Percentiles rank a stretch among this genome's conserved stretches.
These are phyloP conservation scores for Cladorrhinum sp. DNA, from an alignment of 2,329 filamentous ascomycete genomes.

Conservation along the genomic window DNA sequence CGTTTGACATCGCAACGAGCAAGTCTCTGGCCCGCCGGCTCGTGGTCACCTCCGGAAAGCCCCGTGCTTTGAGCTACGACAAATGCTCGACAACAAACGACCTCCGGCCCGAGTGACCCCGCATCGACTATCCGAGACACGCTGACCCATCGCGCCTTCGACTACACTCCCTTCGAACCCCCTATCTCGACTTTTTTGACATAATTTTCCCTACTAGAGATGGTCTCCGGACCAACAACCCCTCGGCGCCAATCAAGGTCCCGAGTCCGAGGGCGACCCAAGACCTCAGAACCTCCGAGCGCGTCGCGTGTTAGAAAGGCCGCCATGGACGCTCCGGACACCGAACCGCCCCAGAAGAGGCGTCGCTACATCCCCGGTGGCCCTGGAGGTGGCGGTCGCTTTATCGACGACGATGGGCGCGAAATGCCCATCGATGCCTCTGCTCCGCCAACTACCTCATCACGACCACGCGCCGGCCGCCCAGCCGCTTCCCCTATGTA, in stretches of 20 bases:
- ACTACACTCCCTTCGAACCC: constrained; percentile 1
- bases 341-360: constrained; percentile 66
- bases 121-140: constrained; percentile 19
- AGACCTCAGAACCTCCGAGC: constrained; percentile 31
- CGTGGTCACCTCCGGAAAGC: constrained; percentile 15
- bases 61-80: constrained; percentile 5
- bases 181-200: neutral
- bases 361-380: constrained; percentile 82
- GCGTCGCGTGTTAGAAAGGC: constrained; percentile 33
- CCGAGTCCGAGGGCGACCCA: constrained; percentile 47
- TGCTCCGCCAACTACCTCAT: constrained; percentile 49
- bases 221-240: constrained; percentile 36
- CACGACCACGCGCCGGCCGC: constrained; percentile 51
- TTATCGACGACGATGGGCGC: constrained; percentile 68
- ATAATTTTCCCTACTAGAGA: constrained; percentile 16
- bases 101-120: constrained; percentile 21
- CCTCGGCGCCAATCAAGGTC: constrained; percentile 42
- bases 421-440: constrained; percentile 53
- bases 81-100: constrained; percentile 17
- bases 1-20: constrained; percentile 20
- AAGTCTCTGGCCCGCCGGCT: constrained; percentile 13
- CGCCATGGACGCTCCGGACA: constrained; percentile 34
- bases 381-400: constrained; percentile 80
- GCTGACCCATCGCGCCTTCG: constrained; percentile 14
- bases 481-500: constrained; percentile 47